A percentile compares a stretch with the other conserved stretches of the same genome.
Conservation (phyloP, 371 early-diverging fungal genomes). For the Mucor indicus region DNA sequence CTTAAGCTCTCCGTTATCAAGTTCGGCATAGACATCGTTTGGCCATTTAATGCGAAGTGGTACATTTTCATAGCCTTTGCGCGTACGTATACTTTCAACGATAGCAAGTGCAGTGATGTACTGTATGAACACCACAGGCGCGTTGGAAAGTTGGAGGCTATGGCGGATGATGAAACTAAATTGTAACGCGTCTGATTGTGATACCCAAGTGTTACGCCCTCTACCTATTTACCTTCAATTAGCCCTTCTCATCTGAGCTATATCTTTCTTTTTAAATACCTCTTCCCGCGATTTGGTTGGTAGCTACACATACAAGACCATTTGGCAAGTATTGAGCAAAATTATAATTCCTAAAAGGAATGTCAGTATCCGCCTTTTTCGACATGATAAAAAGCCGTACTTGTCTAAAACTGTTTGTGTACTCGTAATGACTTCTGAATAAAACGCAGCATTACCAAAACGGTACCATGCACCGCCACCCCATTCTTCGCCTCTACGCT, state of each 20-base stretch:
- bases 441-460: constrained; percentile 69
- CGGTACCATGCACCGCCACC: constrained; percentile 18
- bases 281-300: constrained; percentile 76
- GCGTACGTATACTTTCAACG: constrained; percentile 67
- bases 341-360: constrained; percentile 47
- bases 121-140: constrained; percentile 81
- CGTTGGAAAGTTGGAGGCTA: constrained; percentile 40
- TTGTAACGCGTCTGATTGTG: constrained; percentile 82
- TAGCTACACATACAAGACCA: constrained; percentile 75
- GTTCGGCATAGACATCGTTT: constrained; percentile 83
- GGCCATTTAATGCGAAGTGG: constrained; percentile 92
- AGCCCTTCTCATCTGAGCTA: neutral
- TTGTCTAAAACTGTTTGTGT: constrained; percentile 84
- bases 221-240: constrained; percentile 32
- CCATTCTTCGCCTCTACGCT: constrained; percentile 19
- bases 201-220: constrained; percentile 91
- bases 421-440: constrained; percentile 55
- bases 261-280: constrained; percentile 32
- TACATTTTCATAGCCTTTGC: constrained; percentile 69
- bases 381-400: constrained; percentile 19
- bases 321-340: constrained; percentile 62
- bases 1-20: constrained; percentile 42
- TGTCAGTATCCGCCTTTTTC: neutral
- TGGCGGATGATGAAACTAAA: constrained; percentile 77
- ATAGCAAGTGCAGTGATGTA: constrained; percentile 82